Percentiles rank a stretch among this genome's conserved stretches.
Conservation (phyloP, 768 basidiomycete genomes). For the Royoungia palumana region DNA sequence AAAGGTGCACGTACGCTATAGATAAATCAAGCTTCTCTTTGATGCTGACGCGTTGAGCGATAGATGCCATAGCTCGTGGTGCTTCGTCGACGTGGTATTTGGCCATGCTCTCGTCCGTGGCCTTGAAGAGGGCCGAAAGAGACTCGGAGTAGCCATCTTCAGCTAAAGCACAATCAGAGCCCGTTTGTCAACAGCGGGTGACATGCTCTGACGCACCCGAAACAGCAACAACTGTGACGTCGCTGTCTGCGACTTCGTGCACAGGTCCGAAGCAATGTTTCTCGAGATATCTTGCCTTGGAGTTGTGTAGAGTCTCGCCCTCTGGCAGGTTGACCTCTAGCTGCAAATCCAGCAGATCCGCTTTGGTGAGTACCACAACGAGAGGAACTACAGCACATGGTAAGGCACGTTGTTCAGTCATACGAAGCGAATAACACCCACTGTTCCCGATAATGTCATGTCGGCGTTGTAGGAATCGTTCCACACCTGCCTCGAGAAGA, state of each 20-base stretch:
- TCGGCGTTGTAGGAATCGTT: not conserved
- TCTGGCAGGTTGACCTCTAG: slow-evolving; percentile 1
- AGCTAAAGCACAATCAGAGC: no score
- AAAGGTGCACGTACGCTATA: slow-evolving; percentile 2
- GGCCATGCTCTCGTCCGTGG: not conserved
- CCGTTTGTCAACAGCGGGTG: not conserved
- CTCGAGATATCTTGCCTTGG: not conserved
- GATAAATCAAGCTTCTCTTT: slow-evolving; percentile 16
- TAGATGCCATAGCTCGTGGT: slow-evolving; percentile 6
- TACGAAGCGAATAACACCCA: not conserved
- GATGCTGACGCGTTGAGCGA: slow-evolving; percentile 15
- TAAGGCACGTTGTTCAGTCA: no score
- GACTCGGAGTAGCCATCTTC: no score
- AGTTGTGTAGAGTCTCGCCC: not conserved
- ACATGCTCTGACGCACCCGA: slow-evolving; percentile 5
- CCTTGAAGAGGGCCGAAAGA: no score
- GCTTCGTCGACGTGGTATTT: slow-evolving; percentile 7
- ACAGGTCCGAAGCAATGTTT: slow-evolving; percentile 5
- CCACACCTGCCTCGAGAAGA: not conserved
- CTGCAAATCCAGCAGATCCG: slow-evolving; percentile 4
- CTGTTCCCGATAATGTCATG: not conserved
- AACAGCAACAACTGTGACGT: slow-evolving; percentile 1
- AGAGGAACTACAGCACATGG: not conserved
- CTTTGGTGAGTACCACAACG: slow-evolving; percentile 17
- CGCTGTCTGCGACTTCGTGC: not conserved